A percentile compares a stretch with the other conserved stretches of the same genome.
phyloP scores from a whole-genome alignment of 768 basidiomycete genomes.

The Hericium coralloides region DNA sequence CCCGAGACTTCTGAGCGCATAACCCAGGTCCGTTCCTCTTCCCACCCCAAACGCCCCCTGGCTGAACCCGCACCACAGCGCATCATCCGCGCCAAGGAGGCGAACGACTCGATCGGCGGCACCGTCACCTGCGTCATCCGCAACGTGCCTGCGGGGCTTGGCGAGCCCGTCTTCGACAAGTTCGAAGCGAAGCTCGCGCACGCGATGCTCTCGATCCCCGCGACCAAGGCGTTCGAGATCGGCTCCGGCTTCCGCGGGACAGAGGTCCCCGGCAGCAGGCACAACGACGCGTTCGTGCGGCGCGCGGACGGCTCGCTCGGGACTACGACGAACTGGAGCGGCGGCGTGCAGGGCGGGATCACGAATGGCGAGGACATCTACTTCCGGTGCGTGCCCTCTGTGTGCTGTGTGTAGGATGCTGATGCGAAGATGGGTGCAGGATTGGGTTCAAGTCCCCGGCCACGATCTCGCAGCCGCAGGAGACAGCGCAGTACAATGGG shows the following conservation, averaged over 20 bases:
- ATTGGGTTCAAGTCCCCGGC: slow-evolving; percentile 98
- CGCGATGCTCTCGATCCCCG: slow-evolving; percentile 98
- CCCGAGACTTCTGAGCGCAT: slow-evolving; percentile 81
- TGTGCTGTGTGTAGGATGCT: slow-evolving; percentile 2
- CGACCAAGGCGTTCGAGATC: slow-evolving; percentile 96
- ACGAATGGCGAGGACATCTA: slow-evolving; percentile 96
- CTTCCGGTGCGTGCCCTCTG: slow-evolving; percentile 60
- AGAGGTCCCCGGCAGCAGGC: slow-evolving; percentile 84
- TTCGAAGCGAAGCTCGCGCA: slow-evolving; percentile 93
- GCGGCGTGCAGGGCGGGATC: slow-evolving; percentile 96
- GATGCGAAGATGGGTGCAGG: slow-evolving; percentile 29
- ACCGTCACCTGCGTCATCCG: slow-evolving; percentile 96
- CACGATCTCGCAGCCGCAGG: slow-evolving; percentile 88
- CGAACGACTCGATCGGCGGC: slow-evolving; percentile 93
- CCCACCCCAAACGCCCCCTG: neutral
- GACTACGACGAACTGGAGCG: slow-evolving; percentile 91
- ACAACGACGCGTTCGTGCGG: slow-evolving; percentile 83
- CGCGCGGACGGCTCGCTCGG: slow-evolving; percentile 63
- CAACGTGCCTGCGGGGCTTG: slow-evolving; percentile 81
- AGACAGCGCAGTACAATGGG: slow-evolving; percentile 90
- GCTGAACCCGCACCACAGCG: slow-evolving; percentile 39
- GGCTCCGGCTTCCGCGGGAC: slow-evolving; percentile 96
- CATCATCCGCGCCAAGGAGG: slow-evolving; percentile 87
- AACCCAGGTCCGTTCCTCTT: slow-evolving; percentile 54
- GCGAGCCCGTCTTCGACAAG: slow-evolving; percentile 98